Base-by-base conservation (phyloP, 202 grass and related monocot species). In the Hordeum pubiflorum region DNA sequence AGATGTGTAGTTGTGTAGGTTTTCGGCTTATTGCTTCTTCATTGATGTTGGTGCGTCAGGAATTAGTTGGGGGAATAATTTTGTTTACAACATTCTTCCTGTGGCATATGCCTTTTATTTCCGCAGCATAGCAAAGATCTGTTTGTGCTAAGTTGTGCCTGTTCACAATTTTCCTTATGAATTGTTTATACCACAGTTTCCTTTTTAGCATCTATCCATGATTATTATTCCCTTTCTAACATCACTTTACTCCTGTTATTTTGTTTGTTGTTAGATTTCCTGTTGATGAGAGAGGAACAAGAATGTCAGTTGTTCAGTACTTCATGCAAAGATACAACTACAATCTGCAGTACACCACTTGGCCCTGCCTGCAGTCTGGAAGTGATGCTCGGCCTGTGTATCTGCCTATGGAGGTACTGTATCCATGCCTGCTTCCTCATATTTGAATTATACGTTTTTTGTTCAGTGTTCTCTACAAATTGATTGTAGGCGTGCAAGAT, bases 361-460 rank as follows among this genome's bases (percentile, higher is more conserved):
- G 89, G 85, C 94, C 94, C 12, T 97, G 91, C 63, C 83, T 97
- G 70, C 83, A 82, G 65, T 83, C 91, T 71, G 94, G 91, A 39
- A 94, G 29, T 24, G 89, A 94, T 80, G 85, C 63, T 12, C 89
- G 83, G 10, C 87, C 87, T 11, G 87, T 77, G 5, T 94, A 83
- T 75, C 72, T 97, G 43, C 91, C 94, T 22, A 92, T 97, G 62
- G 91, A 97, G 89, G 91, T 94, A 71, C 17, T 31, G 21, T 52
- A 58, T 69, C 83, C 22, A 31, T n/a, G 14, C 26, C 24, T 32
- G 7, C 2, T 18, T 61, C 61, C n/a, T 83, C 15, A 13, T 27
- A 40, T 68, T 43, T 73, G 0, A 64, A 20, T 68, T 58, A 12
- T 20, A 43, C 9, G 14, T 59, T 4, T 11, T 24, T 24, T 69